These are phyloP conservation scores for Toxoplasma gondii DNA, from an alignment of 169 alveolate genomes.

Conservation along the genomic window DNA sequence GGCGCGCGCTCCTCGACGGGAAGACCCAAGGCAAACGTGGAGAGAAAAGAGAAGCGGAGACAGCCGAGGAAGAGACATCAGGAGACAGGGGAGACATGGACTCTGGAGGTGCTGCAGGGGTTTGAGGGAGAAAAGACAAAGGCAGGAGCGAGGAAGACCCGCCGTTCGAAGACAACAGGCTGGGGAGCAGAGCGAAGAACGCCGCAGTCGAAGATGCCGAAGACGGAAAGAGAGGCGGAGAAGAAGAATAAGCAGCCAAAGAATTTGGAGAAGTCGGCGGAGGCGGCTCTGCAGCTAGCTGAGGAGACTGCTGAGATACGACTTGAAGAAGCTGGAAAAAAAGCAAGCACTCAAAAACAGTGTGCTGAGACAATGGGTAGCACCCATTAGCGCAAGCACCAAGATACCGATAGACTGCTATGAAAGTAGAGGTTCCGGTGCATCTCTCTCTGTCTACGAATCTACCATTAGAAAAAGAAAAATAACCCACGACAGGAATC, in stretches of 20 bases:
- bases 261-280: background rate
- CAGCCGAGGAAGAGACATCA: background rate
- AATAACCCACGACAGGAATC: too few species aligned
- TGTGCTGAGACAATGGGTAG: too few species aligned
- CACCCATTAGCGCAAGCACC: too few species aligned
- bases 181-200: background rate
- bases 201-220: background rate
- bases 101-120: background rate
- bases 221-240: conserved; percentile 2
- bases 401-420: too few species aligned
- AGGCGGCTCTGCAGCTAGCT: background rate
- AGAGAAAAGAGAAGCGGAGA: background rate
- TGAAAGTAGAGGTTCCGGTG: too few species aligned
- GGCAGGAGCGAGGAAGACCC: background rate
- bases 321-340: background rate
- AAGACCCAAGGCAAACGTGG: background rate
- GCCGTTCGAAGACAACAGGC: background rate
- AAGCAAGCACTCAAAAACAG: background rate
- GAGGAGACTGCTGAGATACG: conserved; percentile 19
- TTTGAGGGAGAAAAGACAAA: background rate
- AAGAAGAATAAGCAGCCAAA: background rate
- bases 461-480: too few species aligned
- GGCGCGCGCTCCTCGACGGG: background rate
- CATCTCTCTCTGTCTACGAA: too few species aligned
- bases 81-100: background rate